phyloP scores from a whole-genome alignment of 1,284 basidiomycete genomes.

The Trichosporon ovoides region DNA sequence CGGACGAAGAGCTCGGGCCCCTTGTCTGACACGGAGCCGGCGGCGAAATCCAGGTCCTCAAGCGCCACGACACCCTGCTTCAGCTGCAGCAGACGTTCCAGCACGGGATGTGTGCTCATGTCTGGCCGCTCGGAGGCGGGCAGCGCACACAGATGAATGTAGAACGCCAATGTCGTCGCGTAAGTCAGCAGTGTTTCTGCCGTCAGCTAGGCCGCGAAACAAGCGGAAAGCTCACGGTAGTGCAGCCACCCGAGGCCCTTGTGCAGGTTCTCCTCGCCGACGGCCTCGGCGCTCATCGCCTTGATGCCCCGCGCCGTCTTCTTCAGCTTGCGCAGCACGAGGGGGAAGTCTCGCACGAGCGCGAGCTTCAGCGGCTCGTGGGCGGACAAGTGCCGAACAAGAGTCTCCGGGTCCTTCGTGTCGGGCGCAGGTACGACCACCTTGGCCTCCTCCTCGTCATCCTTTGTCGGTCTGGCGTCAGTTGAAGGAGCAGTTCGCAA shows the following conservation, averaged over 20 bases:
- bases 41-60: conserved; percentile 70
- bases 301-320: conserved; percentile 46
- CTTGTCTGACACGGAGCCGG: conserved; percentile 52
- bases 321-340: conserved; percentile 48
- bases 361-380: conserved; percentile 68
- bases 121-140: conserved; percentile 58
- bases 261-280: conserved; percentile 38
- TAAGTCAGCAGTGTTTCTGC: conserved; percentile 85
- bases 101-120: conserved; percentile 69
- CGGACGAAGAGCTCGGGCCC: conserved; percentile 34
- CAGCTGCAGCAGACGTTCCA: conserved; percentile 73
- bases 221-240: conserved; percentile 39
- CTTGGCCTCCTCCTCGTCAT: conserved; percentile 8
- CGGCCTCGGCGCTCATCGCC: conserved; percentile 34
- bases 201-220: neutral
- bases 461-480: conserved; percentile 2
- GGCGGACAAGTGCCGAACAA: conserved; percentile 70
- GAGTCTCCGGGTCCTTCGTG: conserved; percentile 48
- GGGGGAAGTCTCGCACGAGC: conserved; percentile 53
- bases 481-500: neutral
- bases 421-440: conserved; percentile 26
- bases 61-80: conserved; percentile 77
- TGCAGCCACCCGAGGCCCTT: conserved; percentile 49
- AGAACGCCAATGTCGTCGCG: conserved; percentile 84
- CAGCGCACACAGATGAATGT: conserved; percentile 78